Base-by-base conservation (phyloP, 2,329 filamentous ascomycete species). In the Scedosporium minutisporum region DNA sequence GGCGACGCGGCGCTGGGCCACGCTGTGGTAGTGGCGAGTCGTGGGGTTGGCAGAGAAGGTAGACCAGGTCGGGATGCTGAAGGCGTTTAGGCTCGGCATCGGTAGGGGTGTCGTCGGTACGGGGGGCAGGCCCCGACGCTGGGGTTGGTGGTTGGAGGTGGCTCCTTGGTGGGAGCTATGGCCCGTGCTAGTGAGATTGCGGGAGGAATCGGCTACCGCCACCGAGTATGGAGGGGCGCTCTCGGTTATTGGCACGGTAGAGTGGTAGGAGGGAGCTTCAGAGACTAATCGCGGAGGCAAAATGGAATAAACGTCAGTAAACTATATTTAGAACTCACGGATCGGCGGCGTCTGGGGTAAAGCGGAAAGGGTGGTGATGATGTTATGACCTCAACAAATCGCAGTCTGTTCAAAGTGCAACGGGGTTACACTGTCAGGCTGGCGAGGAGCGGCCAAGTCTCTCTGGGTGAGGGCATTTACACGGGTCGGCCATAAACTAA, bases 211-310 rank as follows among this genome's bases (percentile, higher is more conserved):
- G 5, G 66, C 62, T 0, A 67, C 62, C 41, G 57, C 33, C 23
- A 27, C 33, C 62, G 80, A 76, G 67, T 85, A 85, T 9, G 80
- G 74, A 4, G 83, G 82, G n/a, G 78, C 72, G 44, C 75, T 69
- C 65, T 83, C 80, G 48, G 72, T 68, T 66, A 76, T 75, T n/a
- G 74, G 77, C 41, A 77, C 75, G 61, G 77, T 79, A 18, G 84
- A 85, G 69, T 85, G 83, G 69, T 88, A 87, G 1, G 85, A 85
- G 4, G 87, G 87, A 2, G 80, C 82, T 61, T 87, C 85, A 62
- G 86, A 89, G 65, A 83, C 82, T 86, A 66, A 46, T 41, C 38
- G 23, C 16, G 23, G 41, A 21, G 21, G 14, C 18, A 60, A 27
- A 48, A 18, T n/a, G 16, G 16, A 60, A 48, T 23, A 48, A 25